phyloP scores from a whole-genome alignment of 2,329 filamentous ascomycete species.

The Pseudopithomyces chartarum region DNA sequence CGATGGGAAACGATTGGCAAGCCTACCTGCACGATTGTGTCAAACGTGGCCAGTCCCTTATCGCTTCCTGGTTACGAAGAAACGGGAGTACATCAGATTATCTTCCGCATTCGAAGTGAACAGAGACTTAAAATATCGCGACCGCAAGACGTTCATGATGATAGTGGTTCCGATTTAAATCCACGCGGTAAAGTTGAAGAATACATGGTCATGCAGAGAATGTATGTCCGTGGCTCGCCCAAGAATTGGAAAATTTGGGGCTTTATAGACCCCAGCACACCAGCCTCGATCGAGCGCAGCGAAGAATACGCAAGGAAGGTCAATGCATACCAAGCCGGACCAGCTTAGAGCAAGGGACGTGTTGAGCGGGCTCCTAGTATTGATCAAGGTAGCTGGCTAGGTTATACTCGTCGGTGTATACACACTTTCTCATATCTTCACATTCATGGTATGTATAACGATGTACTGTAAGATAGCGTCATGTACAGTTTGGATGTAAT shows the following conservation, averaged over 20 bases:
- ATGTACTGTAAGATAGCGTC: constrained; percentile 8
- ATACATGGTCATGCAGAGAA: constrained; percentile 66
- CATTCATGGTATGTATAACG: constrained; percentile 1
- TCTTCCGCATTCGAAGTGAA: constrained; percentile 30
- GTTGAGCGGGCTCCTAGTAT: neutral
- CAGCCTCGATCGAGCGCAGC: constrained; percentile 24
- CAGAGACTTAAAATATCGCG: constrained; percentile 21
- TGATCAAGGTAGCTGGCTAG: neutral
- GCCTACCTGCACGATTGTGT: constrained; percentile 53
- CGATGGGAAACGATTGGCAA: constrained; percentile 39
- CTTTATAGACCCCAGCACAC: constrained; percentile 58
- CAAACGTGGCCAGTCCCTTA: constrained; percentile 59
- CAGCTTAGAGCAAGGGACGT: neutral
- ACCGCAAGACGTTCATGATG: neutral
- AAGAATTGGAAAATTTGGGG: constrained; percentile 70
- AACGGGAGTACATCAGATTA: constrained; percentile 31
- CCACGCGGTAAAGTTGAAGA: constrained; percentile 57
- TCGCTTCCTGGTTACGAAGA: constrained; percentile 43
- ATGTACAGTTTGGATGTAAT: neutral
- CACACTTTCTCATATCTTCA: neutral
- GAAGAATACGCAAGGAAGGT: constrained; percentile 28
- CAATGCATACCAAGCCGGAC: constrained; percentile 17
- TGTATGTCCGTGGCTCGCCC: constrained; percentile 53
- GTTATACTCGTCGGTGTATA: neutral
- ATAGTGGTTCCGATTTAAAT: constrained; percentile 2